A percentile compares a stretch with the other conserved stretches of the same genome.
Evolutionary conservation across 345 rosid genomes (phyloP).

Genomic region (Citrus sp.): DNA sequence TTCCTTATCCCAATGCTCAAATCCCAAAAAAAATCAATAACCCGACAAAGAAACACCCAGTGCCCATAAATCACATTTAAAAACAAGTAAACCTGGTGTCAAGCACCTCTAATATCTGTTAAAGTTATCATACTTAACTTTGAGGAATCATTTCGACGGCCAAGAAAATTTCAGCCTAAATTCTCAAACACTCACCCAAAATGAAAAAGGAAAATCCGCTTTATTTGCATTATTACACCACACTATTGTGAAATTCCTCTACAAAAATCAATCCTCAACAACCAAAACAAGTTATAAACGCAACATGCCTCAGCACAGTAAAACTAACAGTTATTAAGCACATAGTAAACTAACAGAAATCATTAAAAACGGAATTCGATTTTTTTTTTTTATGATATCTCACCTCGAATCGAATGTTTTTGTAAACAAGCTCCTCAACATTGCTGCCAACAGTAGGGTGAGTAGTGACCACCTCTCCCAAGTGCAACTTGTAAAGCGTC

Average conservation of each 20-base stretch:
- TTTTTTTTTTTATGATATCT: background rate
- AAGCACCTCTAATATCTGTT: background rate
- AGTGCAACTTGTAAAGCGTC: conserved; percentile 87
- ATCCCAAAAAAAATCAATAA: background rate
- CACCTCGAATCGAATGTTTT: conserved; percentile 95
- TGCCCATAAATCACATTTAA: background rate
- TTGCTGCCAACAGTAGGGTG: conserved; percentile 97
- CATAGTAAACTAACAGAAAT: background rate
- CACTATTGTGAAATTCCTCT: background rate
- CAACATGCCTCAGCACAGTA: background rate
- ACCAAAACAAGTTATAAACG: background rate
- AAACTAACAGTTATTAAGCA: background rate
- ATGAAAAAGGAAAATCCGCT: background rate
- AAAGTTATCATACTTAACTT: background rate
- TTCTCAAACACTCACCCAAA: background rate
- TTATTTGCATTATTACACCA: background rate
- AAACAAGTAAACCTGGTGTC: background rate
- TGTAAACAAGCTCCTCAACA: conserved; percentile 95
- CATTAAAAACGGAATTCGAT: background rate
- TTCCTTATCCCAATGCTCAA: background rate
- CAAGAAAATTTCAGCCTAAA: background rate
- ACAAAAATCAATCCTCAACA: background rate
- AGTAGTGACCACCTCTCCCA: conserved; percentile 96
- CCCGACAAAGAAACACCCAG: background rate
- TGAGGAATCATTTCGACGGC: background rate